Evolutionary conservation across 805 yeast genomes (phyloP).

Genomic region (Kuraishia hungarica): DNA sequence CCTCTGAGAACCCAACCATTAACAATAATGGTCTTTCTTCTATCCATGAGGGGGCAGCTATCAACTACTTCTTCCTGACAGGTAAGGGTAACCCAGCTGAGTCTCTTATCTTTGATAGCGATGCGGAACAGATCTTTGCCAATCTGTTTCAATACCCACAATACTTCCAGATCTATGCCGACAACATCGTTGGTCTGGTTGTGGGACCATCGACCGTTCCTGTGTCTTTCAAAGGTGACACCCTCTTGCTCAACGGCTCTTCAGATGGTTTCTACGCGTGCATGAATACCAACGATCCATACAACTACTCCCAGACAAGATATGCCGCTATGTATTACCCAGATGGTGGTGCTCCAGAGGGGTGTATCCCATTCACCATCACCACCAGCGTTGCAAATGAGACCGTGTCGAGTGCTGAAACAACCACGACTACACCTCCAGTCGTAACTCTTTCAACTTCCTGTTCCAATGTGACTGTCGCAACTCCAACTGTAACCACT

Average conservation of each 20-base stretch:
- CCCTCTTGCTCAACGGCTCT: slow-evolving; percentile 22
- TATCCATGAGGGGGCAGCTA: slow-evolving; percentile 37
- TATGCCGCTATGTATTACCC: slow-evolving; percentile 21
- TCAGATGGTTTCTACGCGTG: slow-evolving; percentile 29
- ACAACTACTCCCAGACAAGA: slow-evolving; percentile 22
- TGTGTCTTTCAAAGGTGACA: slow-evolving; percentile 8
- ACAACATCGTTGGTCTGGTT: slow-evolving; percentile 4
- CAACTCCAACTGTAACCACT: slow-evolving; percentile 3
- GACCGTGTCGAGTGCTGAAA: slow-evolving; percentile 12
- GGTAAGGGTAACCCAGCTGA: slow-evolving; percentile 12
- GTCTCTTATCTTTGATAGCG: slow-evolving; percentile 13
- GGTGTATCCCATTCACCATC: slow-evolving; percentile 9
- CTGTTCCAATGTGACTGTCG: slow-evolving; percentile 1
- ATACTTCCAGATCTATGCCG: slow-evolving; percentile 2
- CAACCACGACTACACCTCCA: not conserved
- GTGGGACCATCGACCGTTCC: slow-evolving; percentile 2
- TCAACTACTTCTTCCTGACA: slow-evolving; percentile 26
- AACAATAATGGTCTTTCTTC: slow-evolving; percentile 21
- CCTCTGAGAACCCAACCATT: slow-evolving; percentile 18
- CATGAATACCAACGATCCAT: slow-evolving; percentile 35
- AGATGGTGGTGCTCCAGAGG: not conserved
- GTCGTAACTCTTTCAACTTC: slow-evolving; percentile 7
- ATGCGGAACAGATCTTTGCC: not conserved
- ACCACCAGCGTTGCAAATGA: slow-evolving; percentile 17
- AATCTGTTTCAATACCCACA: not conserved